A percentile compares a stretch with the other conserved stretches of the same genome.
phyloP scores from a whole-genome alignment of 2,329 filamentous ascomycete species.

The Fonsecaea nubica region DNA sequence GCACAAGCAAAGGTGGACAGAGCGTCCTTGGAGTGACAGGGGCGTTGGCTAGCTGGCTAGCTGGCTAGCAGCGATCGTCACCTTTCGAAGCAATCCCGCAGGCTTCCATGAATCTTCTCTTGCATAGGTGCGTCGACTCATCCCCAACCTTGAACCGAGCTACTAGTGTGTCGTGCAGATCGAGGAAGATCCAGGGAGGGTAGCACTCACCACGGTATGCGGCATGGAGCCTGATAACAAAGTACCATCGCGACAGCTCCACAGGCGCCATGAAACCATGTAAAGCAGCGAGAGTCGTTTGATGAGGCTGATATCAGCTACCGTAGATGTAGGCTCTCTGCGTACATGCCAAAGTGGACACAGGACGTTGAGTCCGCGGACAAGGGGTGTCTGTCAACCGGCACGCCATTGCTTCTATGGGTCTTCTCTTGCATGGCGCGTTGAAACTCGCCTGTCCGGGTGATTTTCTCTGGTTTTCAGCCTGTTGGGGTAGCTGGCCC shows the following conservation, averaged over 20 bases:
- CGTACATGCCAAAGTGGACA: neutral
- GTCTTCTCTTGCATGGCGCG: conserved; percentile 17
- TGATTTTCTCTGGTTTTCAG: conserved; percentile 12
- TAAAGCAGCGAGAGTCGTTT: conserved; percentile 12
- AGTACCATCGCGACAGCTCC: conserved; percentile 7
- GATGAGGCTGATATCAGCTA: neutral
- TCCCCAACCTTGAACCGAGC: neutral
- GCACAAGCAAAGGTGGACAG: neutral
- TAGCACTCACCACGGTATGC: neutral
- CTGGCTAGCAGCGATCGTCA: neutral
- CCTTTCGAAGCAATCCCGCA: conserved; percentile 15
- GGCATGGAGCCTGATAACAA: neutral
- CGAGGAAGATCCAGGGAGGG: neutral
- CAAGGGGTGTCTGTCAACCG: neutral
- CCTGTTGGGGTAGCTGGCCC: neutral
- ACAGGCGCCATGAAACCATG: conserved; percentile 3
- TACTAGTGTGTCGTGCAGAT: neutral
- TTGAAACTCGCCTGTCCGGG: conserved; percentile 13
- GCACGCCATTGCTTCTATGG: conserved; percentile 13
- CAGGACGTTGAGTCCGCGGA: neutral
- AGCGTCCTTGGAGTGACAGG: neutral
- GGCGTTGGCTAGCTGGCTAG: neutral
- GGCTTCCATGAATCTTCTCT: conserved; percentile 19
- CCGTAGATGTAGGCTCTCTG: neutral
- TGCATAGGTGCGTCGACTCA: conserved; percentile 4